A percentile compares a stretch with the other conserved stretches of the same genome.
Evolutionary conservation across 208 protist genomes (phyloP).

Genomic region (Blechomonas ayalai): DNA sequence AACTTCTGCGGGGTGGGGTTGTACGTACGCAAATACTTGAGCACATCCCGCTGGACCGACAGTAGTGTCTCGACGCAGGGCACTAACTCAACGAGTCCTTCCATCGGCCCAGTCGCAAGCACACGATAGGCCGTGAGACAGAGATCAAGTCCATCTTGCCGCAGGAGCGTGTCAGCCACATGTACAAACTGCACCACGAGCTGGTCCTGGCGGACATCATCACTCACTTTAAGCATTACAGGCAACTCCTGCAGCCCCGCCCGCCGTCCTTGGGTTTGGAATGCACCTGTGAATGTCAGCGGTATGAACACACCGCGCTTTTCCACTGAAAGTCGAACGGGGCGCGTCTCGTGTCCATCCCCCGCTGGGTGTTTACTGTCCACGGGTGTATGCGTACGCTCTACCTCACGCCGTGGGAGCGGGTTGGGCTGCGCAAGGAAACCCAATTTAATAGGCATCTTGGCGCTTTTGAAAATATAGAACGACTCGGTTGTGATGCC

Average conservation of each 20-base stretch:
- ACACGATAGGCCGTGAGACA: constrained; percentile 92
- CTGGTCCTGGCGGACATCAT: constrained; percentile 97
- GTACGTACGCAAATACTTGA: constrained; percentile 57
- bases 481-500: constrained; percentile 31
- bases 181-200: constrained; percentile 92
- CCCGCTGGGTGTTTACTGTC: too few relatives aligned
- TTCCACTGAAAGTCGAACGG: too few relatives aligned
- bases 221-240: constrained; percentile 92
- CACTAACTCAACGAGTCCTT: constrained; percentile 84
- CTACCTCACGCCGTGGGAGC: too few relatives aligned
- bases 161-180: constrained; percentile 88
- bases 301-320: constrained; percentile 7
- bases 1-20: constrained; percentile 61
- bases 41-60: constrained; percentile 66
- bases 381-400: too few relatives aligned
- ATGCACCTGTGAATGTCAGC: not conserved
- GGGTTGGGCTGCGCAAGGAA: constrained; percentile 9
- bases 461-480: constrained; percentile 83
- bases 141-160: constrained; percentile 91
- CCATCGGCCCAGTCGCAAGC: constrained; percentile 61
- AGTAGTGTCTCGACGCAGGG: constrained; percentile 78
- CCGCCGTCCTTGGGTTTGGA: too few relatives aligned
- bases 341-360: too few relatives aligned
- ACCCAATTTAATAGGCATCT: constrained; percentile 55
- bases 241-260: constrained; percentile 1